These are phyloP conservation scores for Furcasterigmium furcatum DNA, from an alignment of 2,329 filamentous ascomycete species.

Conservation along the genomic window DNA sequence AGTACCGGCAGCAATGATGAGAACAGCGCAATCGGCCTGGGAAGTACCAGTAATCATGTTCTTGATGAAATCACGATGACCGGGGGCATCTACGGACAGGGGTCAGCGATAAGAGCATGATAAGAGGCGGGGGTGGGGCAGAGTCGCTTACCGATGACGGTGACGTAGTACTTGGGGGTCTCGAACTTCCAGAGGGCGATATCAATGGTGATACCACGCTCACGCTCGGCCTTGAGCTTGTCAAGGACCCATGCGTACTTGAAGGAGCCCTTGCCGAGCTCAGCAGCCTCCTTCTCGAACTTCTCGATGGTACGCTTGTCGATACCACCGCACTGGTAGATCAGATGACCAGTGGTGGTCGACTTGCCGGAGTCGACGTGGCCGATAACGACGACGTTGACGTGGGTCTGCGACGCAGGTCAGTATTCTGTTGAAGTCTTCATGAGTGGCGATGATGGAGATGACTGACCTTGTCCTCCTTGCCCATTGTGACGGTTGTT, in stretches of 20 bases:
- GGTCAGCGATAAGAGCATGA: constrained; percentile 1
- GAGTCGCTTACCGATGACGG: constrained; percentile 93
- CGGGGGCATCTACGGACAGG: constrained; percentile 72
- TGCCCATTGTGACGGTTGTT: constrained; percentile 46
- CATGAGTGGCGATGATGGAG: neutral
- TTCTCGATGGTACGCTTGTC: constrained; percentile 72
- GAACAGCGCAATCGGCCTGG: constrained; percentile 98
- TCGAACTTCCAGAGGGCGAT: constrained; percentile 99
- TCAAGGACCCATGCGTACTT: constrained; percentile 97
- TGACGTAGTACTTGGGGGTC: constrained; percentile 96
- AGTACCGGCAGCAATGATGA: constrained; percentile 99
- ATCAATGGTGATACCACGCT: constrained; percentile 99
- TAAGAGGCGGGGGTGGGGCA: constrained; percentile 12
- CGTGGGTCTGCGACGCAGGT: constrained; percentile 58
- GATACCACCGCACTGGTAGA: constrained; percentile 98
- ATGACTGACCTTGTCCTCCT: constrained; percentile 73
- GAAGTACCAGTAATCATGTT: constrained; percentile 99
- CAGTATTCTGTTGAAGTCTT: neutral
- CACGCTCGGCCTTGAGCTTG: constrained; percentile 99
- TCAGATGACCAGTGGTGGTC: constrained; percentile 91
- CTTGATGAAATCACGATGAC: constrained; percentile 99
- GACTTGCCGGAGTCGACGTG: constrained; percentile 99
- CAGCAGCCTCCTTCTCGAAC: constrained; percentile 99
- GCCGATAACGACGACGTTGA: constrained; percentile 98
- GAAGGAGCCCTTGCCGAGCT: constrained; percentile 99